phyloP scores from a whole-genome alignment of 495 filamentous ascomycete genomes.

The Wilcoxina mikolae region DNA sequence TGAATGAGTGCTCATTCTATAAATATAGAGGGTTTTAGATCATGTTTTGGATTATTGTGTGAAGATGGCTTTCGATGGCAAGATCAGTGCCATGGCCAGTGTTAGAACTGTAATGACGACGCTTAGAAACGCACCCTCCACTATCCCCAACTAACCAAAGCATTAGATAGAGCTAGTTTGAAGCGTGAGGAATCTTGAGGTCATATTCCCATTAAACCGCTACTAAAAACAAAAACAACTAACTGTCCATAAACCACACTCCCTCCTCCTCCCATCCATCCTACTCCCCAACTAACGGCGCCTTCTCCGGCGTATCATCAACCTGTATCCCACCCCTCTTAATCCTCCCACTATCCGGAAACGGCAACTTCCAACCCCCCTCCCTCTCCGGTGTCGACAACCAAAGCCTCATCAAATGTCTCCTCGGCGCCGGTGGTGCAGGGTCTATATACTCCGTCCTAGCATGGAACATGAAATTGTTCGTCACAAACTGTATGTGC shows the following conservation, averaged over 20 bases:
- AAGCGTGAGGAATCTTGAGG: background rate
- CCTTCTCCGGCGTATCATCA: slow-evolving; percentile 50
- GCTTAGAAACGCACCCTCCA: background rate
- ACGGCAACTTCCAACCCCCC: slow-evolving; percentile 74
- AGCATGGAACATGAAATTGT: slow-evolving; percentile 17
- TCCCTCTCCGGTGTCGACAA: slow-evolving; percentile 63
- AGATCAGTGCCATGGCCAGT: too few species aligned
- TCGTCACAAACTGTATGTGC: slow-evolving; percentile 11
- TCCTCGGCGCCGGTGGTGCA: slow-evolving; percentile 44
- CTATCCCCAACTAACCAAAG: slow-evolving; percentile 4
- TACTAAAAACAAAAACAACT: background rate
- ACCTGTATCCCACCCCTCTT: slow-evolving; percentile 83
- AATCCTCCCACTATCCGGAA: slow-evolving; percentile 63
- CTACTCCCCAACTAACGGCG: slow-evolving; percentile 58
- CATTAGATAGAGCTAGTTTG: too few species aligned
- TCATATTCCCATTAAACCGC: background rate
- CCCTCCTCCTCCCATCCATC: background rate
- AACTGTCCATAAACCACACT: background rate
- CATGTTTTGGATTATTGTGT: background rate
- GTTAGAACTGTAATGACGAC: too few species aligned
- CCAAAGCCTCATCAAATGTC: slow-evolving; percentile 79
- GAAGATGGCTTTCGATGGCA: too few species aligned
- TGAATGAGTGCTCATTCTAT: background rate
- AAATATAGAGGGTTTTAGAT: background rate
- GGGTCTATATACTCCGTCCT: slow-evolving; percentile 37